phyloP scores from a whole-genome alignment of 805 yeast species.

The Yamadazyma nakazawae region DNA sequence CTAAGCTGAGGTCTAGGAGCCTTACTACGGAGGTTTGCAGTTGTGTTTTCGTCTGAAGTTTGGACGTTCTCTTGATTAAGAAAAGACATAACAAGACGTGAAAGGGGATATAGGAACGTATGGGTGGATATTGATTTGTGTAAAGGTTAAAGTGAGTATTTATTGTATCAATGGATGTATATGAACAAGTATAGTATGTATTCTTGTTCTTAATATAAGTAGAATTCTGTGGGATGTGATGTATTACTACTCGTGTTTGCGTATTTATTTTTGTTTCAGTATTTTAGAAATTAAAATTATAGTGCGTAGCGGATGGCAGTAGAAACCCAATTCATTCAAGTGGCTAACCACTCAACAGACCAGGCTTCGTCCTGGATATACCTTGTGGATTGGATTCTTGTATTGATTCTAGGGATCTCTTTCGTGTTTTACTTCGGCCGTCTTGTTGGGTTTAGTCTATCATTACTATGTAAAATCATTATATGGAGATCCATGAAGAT shows the following conservation, averaged over 20 bases:
- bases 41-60: slow-evolving; percentile 1
- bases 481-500: slow-evolving; percentile 64
- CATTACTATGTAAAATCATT: slow-evolving; percentile 47
- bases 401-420: slow-evolving; percentile 57
- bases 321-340: slow-evolving; percentile 24
- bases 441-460: slow-evolving; percentile 56
- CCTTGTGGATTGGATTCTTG: slow-evolving; percentile 76
- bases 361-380: slow-evolving; percentile 57
- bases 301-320: slow-evolving; percentile 21
- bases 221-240: not conserved
- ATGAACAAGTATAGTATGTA: no score
- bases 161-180: no score
- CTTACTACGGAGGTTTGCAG: slow-evolving; percentile 2
- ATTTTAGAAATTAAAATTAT: no score
- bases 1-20: slow-evolving; percentile 13
- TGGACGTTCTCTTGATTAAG: slow-evolving; percentile 1
- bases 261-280: not conserved
- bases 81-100: not conserved
- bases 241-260: not conserved
- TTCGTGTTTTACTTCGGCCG: slow-evolving; percentile 77
- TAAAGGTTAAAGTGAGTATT: no score
- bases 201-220: no score
- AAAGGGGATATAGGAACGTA: no score
- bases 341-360: slow-evolving; percentile 19
- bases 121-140: no score